phyloP scores from a whole-genome alignment of 257 asterid genomes.

The Apocynum venetum region DNA sequence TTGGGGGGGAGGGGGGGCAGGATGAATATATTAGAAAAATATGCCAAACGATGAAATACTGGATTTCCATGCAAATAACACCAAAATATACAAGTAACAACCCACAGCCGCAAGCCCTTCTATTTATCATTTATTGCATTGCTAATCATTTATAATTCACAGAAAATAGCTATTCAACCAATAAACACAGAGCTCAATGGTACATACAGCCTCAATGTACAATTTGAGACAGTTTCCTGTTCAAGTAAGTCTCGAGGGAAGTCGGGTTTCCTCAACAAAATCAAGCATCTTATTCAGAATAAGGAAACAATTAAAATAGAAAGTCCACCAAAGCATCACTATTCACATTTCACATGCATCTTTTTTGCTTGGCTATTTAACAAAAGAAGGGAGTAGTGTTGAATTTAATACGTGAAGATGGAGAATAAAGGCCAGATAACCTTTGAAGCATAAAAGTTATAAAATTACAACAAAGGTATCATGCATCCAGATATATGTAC shows the following conservation, averaged over 20 bases:
- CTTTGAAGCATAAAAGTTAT: background rate
- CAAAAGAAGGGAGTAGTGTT: background rate
- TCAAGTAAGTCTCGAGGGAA: background rate
- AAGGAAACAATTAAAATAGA: background rate
- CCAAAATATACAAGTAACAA: no score
- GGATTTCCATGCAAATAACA: background rate
- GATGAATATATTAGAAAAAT: background rate
- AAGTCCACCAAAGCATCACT: background rate
- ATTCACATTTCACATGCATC: background rate
- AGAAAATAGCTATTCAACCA: background rate
- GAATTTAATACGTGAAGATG: background rate
- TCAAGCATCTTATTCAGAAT: background rate
- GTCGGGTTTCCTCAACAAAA: background rate
- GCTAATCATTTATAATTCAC: background rate
- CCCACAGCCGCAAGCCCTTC: background rate
- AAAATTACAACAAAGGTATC: background rate
- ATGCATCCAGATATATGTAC: background rate
- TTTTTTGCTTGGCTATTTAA: background rate
- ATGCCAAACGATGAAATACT: background rate
- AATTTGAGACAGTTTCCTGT: background rate
- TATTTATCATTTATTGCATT: background rate
- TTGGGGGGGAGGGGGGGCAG: no score
- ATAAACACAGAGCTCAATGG: background rate
- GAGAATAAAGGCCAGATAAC: background rate
- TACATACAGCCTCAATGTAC: background rate